Base-by-base conservation (phyloP, 1,284 basidiomycete species). In the Ganoderma meredithae region DNA sequence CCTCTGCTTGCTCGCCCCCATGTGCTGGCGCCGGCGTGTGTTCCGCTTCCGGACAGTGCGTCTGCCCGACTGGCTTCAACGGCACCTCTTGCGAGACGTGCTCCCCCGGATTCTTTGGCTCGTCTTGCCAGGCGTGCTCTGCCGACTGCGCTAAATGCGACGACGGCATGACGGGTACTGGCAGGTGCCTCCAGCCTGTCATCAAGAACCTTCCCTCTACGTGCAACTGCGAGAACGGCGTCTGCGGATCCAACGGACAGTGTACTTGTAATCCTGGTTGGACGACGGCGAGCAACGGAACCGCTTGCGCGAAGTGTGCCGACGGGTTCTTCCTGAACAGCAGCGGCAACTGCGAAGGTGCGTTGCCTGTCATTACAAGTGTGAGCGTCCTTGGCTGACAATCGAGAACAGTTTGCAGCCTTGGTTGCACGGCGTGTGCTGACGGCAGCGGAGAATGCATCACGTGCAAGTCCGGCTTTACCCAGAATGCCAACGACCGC, bases 81-180 rank as follows among this genome's bases (percentile, higher is more conserved):
- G 94, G 94, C 2, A 78, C 88, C 3, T 89, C 90, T 0, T 95
- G 94, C 79, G 93, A 95, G 77, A 83, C 88, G 0, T 95, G 94
- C 73, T 83, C 86, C 1, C 66, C 83, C 15, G 91, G 91, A 1
- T 90, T 90, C 78, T 95, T 92, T 75, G 94, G 94, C 1, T 82
- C 88, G 0, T 81, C 78, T 0, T 95, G 94, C 75, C 79, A 86
- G 67, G 75, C 88, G 8, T 95, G 94, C 74, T 90, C 92, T 1
- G 77, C 81, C 2, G 87, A 85, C 10, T 95, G 94, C 77, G 72
- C 81, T 0, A 81, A 84, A 17, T 95, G 94, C 76, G 91, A 94
- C 72, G 88, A 93, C 36, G 94, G 94, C 8, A 89, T 92, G 53
- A 85, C 88, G 0, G 93, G 94, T 0, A 85, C 86, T 0, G 94